Evolutionary conservation across 305 asterid species (phyloP), one percentile per base, ranked within the genome.

Genomic region (Plantago coronopus): DNA sequence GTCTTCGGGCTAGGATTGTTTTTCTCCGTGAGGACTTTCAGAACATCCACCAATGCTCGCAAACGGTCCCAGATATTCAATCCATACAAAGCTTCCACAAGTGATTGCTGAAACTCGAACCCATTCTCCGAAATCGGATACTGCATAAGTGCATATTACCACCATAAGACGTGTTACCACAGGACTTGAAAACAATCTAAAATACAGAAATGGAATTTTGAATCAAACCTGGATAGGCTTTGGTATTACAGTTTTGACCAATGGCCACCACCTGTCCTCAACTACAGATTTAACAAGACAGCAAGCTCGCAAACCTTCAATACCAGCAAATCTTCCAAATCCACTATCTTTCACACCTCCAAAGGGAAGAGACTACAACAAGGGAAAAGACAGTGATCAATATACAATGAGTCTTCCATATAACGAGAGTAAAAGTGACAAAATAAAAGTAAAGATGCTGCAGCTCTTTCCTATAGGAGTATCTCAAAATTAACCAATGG

Each of bases 321-420:
- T 54, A 54, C 99, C 99, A 60, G 91, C 97, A 72, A 93, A 89
- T 77, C 99, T 87, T 76, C 97, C 99, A 65, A 93, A 93, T 23
- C 97, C 99, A 71, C 99, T 93, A 34, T 93, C 97, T 75, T 85
- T 89, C 40, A 85, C 94, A 23, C 99, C 99, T 34, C 99, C 99
- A 79, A 93, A 93, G 29, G 99, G 99, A 70, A 93, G 86, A 67
- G 97, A 89, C 99, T 89, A 87, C 66, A 68, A 46, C 47, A 64
- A 60, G 29, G 38, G 58, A 66, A 60, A 48, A 66, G 29, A 63
- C 46, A 18, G 69, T 23, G 13, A 53, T 9, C 27, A 16, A 53
- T 38, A 29, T 23, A 22, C 18, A 2, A 51, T 23, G 2, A 17
- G 19, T 16, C 8, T 17, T 27, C 34, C 34, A 27, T 27, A 27